Base-by-base conservation (phyloP, 2,329 filamentous ascomycete species). In the Aspergillus eucalypticola region DNA sequence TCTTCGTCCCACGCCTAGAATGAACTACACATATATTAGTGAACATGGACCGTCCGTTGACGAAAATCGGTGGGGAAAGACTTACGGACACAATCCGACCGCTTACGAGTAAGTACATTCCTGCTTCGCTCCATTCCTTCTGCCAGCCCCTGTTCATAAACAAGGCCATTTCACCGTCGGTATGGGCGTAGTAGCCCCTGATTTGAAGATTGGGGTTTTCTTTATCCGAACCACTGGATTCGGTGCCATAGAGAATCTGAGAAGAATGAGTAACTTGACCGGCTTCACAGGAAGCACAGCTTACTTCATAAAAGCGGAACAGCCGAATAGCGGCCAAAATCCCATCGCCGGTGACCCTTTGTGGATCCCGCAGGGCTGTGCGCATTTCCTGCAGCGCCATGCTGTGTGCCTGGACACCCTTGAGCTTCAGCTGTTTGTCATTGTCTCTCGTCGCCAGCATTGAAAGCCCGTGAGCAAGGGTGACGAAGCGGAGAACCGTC, bases 111-210 rank as follows among this genome's bases (percentile, higher is more conserved):
- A 55, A 17, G 53, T 55, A 55, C 39, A 10, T 46, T 32, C 53
- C 53, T 1, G 53, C 53, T 55, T 55, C 38, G 23, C 38, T 55
- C 53, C 53, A 55, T 21, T 19, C 44, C 39, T 19, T 55, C 3
- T 46, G 38, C 35, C 15, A 35, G 23, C 53, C 53, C 38, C 53
- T 29, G 39, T 55, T 46, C 53, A 55, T 55, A 6, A 55, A 55
- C 39, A 55, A 55, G 38, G 53, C 53, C 53, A 55, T 55, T 46
- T 55, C 53, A 15, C 53, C 53, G n/a, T 55, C 53, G 2, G 53
- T 55, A 44, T 55, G 53, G 39, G 39, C 53, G 39, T 55, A 55
- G 53, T 55, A 55, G 6, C 53, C 53, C 23, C 23, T 29, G 7
- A 55, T 25, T 15, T 55, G 53, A 3, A 8, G 21, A 7, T 10